Evolutionary conservation across 2,329 filamentous ascomycete species (phyloP).

Genomic region (Emydomyces testavorans): DNA sequence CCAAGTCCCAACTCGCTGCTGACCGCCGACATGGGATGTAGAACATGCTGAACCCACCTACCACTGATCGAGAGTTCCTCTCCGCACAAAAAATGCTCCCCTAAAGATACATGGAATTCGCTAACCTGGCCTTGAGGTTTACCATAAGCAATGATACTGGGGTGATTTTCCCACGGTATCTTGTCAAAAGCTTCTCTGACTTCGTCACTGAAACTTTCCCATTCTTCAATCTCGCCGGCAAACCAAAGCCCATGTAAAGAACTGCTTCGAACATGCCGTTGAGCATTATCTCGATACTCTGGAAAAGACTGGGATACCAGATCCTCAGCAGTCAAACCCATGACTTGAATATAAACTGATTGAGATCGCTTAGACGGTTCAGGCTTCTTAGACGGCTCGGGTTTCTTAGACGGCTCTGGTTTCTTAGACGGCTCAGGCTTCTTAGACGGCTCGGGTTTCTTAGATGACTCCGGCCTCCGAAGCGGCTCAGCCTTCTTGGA

Average conservation of each 20-base stretch:
- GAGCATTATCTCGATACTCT: neutral
- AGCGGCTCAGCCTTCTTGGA: no score
- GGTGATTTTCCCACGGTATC: neutral
- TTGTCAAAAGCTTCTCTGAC: neutral
- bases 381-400: no score
- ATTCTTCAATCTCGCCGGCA: neutral
- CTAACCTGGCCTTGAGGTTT: neutral
- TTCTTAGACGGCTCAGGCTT: no score
- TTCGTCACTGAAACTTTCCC: neutral
- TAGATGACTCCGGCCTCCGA: no score
- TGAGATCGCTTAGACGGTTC: no score
- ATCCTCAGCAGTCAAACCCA: conserved; percentile 4
- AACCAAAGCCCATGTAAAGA: conserved; percentile 8
- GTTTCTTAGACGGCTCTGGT: no score
- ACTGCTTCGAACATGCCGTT: conserved; percentile 6
- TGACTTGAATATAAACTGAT: neutral
- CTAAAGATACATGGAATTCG: neutral
- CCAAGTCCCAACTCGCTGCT: conserved; percentile 2
- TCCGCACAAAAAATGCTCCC: conserved; percentile 14
- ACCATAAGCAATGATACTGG: neutral
- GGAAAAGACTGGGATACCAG: neutral
- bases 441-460: no score
- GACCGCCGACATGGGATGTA: conserved; percentile 12
- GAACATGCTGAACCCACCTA: conserved; percentile 10
- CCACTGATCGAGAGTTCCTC: conserved; percentile 11